A percentile compares a stretch with the other conserved stretches of the same genome.
phyloP scores from a whole-genome alignment of 2,329 filamentous ascomycete genomes.

The Phialocephala sp. region DNA sequence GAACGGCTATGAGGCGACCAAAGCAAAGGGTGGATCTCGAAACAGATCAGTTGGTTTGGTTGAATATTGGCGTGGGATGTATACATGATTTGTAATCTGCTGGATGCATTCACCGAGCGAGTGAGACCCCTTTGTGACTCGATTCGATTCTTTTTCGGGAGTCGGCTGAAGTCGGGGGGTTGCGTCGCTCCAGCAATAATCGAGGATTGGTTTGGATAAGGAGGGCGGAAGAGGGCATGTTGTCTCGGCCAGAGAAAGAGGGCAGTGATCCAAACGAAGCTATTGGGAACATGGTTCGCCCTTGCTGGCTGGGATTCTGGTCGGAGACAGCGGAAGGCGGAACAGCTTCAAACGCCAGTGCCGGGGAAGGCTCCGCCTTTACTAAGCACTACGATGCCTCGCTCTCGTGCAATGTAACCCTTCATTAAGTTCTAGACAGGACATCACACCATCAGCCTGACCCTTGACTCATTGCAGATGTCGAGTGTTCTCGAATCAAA shows the following conservation, averaged over 20 bases:
- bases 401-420: constrained; percentile 93
- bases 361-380: constrained; percentile 94
- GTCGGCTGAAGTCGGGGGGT: neutral
- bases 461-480: neutral
- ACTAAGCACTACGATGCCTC: constrained; percentile 88
- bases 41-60: no score
- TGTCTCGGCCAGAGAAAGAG: neutral
- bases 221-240: neutral
- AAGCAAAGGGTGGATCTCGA: neutral
- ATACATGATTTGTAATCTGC: constrained; percentile 2
- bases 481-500: constrained; percentile 1
- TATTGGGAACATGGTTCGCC: constrained; percentile 8
- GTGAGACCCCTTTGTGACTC: constrained; percentile 4
- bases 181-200: neutral
- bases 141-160: constrained; percentile 8
- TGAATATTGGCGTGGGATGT: constrained; percentile 8
- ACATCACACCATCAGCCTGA: neutral
- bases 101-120: constrained; percentile 17
- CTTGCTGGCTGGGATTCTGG: neutral
- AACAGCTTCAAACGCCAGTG: constrained; percentile 65
- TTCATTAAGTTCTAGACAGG: constrained; percentile 70
- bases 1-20: neutral
- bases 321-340: neutral
- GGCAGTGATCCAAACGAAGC: neutral
- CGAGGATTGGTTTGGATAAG: neutral